Evolutionary conservation across 306 rosid genomes (phyloP), one percentile per base, ranked within the genome.

Genomic region (Luffa aegyptiaca): DNA sequence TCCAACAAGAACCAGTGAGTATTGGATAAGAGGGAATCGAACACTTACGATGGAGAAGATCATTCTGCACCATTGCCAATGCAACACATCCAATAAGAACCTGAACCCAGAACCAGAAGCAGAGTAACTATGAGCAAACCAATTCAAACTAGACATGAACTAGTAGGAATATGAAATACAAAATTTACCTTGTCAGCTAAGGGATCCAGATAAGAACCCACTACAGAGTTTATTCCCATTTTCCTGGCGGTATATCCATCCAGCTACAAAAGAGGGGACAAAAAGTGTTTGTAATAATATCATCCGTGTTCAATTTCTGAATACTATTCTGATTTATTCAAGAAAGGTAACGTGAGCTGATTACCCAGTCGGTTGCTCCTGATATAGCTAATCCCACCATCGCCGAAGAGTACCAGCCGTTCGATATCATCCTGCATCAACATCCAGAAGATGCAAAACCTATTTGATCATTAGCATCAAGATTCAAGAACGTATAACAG

Each of bases 161-260:
- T 14, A 77, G 51, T 35, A 11, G 8, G 11, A 17, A 62, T 9
- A 72, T n/a, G 77, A 13, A 6, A 6, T 46, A 21, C 49, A 75
- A 78, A 51, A 44, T 41, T 70, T 79, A 90, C 98, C 97, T 95
- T 95, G 81, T 95, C 98, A 63, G 98, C 98, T 59, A 95, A 92
- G 63, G 98, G 98, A 86, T 92, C 98, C 76, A 95, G 96, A 83
- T 95, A 95, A 41, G 97, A 95, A 76, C 98, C 98, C 75, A 92
- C 98, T 41, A 95, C 97, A 79, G 98, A 95, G 82, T 91, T 88
- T 14, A 91, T 92, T 84, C 83, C 92, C 98, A 95, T 88, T 88
- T 87, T 91, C 89, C 98, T 88, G 35, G 97, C 97, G 70, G 87
- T 63, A 68, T 90, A 90, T 57, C 98, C 98, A 84, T 95, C 98